Evolutionary conservation across 345 rosid genomes (phyloP).

Genomic region (Schrenkiella parvula): DNA sequence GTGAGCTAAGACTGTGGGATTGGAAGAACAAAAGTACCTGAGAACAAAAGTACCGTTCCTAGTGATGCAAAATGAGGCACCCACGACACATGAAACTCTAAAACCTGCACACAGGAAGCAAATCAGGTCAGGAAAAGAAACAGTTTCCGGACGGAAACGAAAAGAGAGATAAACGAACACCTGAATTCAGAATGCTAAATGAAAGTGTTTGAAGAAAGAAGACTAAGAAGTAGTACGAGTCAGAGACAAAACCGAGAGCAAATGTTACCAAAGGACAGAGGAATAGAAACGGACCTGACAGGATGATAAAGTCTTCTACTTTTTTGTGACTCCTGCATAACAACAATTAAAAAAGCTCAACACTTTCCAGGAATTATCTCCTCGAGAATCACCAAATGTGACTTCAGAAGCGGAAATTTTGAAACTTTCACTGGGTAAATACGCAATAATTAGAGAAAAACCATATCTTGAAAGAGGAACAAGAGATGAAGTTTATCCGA

Average conservation of each 20-base stretch:
- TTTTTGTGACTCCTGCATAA: background rate
- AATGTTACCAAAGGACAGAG: background rate
- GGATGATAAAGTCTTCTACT: slow-evolving; percentile 11
- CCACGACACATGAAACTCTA: background rate
- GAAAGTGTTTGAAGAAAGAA: background rate
- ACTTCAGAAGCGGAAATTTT: slow-evolving; percentile 1
- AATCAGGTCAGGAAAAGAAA: background rate
- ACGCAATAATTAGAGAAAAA: background rate
- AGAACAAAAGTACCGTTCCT: no score
- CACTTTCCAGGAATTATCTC: background rate
- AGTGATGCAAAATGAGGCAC: background rate
- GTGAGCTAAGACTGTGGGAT: background rate
- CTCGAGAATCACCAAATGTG: slow-evolving; percentile 21
- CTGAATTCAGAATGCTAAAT: background rate
- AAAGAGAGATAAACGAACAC: background rate
- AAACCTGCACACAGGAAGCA: slow-evolving; percentile 6
- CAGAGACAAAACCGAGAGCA: background rate
- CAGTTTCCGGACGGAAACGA: background rate
- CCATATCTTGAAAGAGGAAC: background rate
- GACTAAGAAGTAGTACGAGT: background rate
- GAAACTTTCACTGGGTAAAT: background rate
- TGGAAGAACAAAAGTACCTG: background rate
- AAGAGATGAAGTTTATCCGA: background rate
- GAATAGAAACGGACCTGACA: slow-evolving; percentile 23
- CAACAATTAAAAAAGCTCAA: background rate